Evolutionary conservation across 495 filamentous ascomycete species (phyloP).

Genomic region (Evansstolkia leycettana): DNA sequence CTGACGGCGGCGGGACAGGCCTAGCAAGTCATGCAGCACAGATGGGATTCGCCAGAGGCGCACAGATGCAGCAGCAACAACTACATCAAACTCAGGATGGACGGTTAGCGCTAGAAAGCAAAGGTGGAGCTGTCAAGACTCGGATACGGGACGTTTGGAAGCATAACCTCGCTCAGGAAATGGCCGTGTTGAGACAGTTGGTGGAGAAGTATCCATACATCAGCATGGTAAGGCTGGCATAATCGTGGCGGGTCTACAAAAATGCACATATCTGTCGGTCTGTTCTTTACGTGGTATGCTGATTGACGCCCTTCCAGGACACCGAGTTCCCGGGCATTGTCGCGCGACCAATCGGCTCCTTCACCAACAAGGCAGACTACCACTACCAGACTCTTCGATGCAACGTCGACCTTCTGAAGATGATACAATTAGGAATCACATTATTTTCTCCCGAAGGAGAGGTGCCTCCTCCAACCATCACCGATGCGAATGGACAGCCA

Average conservation of each 20-base stretch:
- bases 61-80: conserved; percentile 54
- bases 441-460: conserved; percentile 83
- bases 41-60: conserved; percentile 72
- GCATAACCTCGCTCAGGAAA: conserved; percentile 81
- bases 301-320: conserved; percentile 45
- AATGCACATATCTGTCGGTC: neutral
- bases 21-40: conserved; percentile 83
- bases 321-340: conserved; percentile 97
- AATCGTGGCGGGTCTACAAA: too few relatives aligned
- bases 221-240: conserved; percentile 88
- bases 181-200: conserved; percentile 63
- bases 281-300: conserved; percentile 1
- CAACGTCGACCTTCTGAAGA: conserved; percentile 92
- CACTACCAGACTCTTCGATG: conserved; percentile 96
- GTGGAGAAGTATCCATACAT: conserved; percentile 88
- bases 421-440: conserved; percentile 93
- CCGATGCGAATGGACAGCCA: conserved; percentile 41
- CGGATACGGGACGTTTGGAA: conserved; percentile 94
- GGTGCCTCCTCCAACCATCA: conserved; percentile 55
- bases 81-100: conserved; percentile 43
- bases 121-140: conserved; percentile 41
- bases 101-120: conserved; percentile 28
- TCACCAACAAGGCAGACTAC: conserved; percentile 89
- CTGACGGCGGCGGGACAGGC: conserved; percentile 59
- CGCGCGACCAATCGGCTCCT: conserved; percentile 84